Conservation (phyloP, 352 stramenopile species). For the Thalassiosira exigua region DNA sequence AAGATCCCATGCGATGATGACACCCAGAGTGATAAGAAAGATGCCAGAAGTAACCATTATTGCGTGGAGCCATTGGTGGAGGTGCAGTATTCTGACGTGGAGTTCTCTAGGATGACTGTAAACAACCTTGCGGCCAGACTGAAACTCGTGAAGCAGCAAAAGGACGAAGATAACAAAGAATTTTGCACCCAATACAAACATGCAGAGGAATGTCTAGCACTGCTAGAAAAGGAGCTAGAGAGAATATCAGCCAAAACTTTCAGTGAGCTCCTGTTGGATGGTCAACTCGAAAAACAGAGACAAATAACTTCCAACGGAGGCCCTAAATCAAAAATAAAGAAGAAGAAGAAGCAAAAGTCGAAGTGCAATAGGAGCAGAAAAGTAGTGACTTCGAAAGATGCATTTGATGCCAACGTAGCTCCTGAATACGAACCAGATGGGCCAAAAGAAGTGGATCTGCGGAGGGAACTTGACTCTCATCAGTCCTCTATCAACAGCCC, state of each 20-base stretch:
- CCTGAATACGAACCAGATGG: conserved; percentile 3
- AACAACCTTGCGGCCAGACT: conserved; percentile 37
- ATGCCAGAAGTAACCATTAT: too few relatives aligned
- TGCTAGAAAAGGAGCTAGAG: conserved; percentile 47
- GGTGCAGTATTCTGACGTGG: conserved; percentile 32
- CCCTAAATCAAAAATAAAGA: conserved; percentile 11
- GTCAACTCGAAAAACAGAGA: background rate
- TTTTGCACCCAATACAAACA: conserved; percentile 30
- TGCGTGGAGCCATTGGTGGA: conserved; percentile 37
- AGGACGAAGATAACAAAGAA: conserved; percentile 9
- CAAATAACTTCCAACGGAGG: background rate
- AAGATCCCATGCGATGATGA: conserved; percentile 5
- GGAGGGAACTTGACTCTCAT: too few relatives aligned
- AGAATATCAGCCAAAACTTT: conserved; percentile 31
- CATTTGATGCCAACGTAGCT: too few relatives aligned
- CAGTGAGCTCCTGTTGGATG: conserved; percentile 28
- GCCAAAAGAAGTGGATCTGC: background rate
- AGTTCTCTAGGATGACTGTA: conserved; percentile 41
- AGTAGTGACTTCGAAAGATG: too few relatives aligned
- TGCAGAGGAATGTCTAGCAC: conserved; percentile 34
- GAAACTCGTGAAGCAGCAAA: conserved; percentile 32
- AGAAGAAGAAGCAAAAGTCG: conserved; percentile 40
- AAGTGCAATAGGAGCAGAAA: conserved; percentile 12
- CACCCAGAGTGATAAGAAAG: background rate
- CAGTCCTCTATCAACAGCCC: too few relatives aligned